Evolutionary conservation across 352 stramenopile genomes (phyloP).

Genomic region (Thalassiosira mediterranea): DNA sequence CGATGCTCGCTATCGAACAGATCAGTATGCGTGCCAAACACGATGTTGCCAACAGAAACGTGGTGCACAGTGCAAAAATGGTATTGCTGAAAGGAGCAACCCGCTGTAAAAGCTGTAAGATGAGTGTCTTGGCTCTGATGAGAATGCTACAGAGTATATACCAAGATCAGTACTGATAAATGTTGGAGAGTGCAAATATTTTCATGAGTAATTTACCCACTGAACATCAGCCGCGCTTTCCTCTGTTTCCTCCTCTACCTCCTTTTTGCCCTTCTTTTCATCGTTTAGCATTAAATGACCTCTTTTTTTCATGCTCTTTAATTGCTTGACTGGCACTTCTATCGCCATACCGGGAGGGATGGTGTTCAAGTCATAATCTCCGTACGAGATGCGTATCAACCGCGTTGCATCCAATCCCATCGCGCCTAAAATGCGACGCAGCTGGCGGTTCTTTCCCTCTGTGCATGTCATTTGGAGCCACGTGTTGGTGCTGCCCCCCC

Average conservation of each 20-base stretch:
- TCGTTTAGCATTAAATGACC: conserved; percentile 32
- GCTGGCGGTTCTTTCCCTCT: conserved; percentile 77
- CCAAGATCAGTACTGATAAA: too few species aligned
- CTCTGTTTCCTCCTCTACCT: conserved; percentile 3
- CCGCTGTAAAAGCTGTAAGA: too few species aligned
- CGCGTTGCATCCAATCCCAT: conserved; percentile 72
- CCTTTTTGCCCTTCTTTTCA: conserved; percentile 4
- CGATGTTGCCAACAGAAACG: too few species aligned
- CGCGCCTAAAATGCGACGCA: conserved; percentile 68
- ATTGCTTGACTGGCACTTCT: conserved; percentile 56
- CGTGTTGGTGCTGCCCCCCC: conserved; percentile 54
- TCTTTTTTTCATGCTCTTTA: conserved; percentile 61
- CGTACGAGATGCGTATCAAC: conserved; percentile 73
- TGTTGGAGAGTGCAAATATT: background rate
- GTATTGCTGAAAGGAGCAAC: too few species aligned
- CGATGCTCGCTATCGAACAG: background rate
- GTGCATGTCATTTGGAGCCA: conserved; percentile 73
- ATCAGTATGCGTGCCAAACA: too few species aligned
- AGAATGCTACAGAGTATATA: too few species aligned
- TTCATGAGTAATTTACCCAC: conserved; percentile 39
- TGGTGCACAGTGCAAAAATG: too few species aligned
- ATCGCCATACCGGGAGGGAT: conserved; percentile 72
- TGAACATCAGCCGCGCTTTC: conserved; percentile 16
- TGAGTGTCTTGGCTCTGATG: too few species aligned
- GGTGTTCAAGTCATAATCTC: conserved; percentile 74